A percentile compares a stretch with the other conserved stretches of the same genome.
These are phyloP conservation scores for Nakaseomyces uthaithaninus DNA, from an alignment of 1,139 yeast genomes.

Conservation along the genomic window DNA sequence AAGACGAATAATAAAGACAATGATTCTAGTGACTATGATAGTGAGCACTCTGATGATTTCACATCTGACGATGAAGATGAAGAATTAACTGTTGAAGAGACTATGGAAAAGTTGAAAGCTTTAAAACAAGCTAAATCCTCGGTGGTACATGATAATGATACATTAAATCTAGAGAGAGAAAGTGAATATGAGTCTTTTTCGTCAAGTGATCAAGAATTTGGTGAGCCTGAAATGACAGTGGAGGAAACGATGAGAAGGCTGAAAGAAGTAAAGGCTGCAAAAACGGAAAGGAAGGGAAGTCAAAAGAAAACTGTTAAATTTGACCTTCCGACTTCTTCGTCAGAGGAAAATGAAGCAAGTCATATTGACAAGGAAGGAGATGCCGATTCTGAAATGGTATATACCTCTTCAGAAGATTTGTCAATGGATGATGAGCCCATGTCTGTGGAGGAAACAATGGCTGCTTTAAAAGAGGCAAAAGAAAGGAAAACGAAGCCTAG, in stretches of 20 bases:
- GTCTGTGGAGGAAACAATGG: constrained; percentile 37
- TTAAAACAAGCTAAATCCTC: constrained; percentile 31
- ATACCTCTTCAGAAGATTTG: not conserved
- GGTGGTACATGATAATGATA: no score
- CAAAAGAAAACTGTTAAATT: not conserved
- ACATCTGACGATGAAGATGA: not conserved
- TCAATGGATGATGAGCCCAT: constrained; percentile 12
- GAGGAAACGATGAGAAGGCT: constrained; percentile 38
- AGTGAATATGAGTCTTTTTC: no score
- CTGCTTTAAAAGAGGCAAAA: constrained; percentile 35
- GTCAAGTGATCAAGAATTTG: no score
- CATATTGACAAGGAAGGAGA: constrained; percentile 10
- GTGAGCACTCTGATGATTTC: not conserved
- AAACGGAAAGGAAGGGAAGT: not conserved
- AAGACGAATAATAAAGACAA: not conserved
- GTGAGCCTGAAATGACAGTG: constrained; percentile 15
- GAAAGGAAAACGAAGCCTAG: constrained; percentile 7
- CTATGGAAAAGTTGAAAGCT: constrained; percentile 39
- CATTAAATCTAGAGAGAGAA: no score
- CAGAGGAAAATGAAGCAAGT: constrained; percentile 1
- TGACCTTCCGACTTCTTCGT: not conserved
- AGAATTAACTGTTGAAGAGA: constrained; percentile 30
- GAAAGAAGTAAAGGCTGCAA: constrained; percentile 38
- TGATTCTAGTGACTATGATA: constrained; percentile 5
- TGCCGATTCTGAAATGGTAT: not conserved